Base-by-base conservation (phyloP, 2,329 filamentous ascomycete genomes). In the Trichoderma hamatum region DNA sequence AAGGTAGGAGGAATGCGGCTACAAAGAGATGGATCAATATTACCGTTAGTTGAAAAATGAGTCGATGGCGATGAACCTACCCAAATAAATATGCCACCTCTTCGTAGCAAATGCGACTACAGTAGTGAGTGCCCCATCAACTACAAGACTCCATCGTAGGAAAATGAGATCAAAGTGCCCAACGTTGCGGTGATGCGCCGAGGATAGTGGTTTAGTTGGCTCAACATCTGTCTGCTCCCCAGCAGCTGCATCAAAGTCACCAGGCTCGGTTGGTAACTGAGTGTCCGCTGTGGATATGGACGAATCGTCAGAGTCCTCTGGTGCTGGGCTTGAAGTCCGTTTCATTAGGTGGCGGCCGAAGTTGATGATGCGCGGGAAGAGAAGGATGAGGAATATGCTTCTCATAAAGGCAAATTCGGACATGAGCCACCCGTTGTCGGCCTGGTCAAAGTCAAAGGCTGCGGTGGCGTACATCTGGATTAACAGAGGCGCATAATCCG, bases 21-120 rank as follows among this genome's bases (percentile, higher is more conserved):
- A 69, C 0, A n/a, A 34, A 16, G 21, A 5, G 24, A 5, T 52
- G 10, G 21, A 34, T 63, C 32, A 60, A 13, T 19, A 51, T 19
- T 6, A 4, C 11, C 46, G 11, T 16, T 5, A 3, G 10, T 11
- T 14, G 0, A 36, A 11, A 11, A 10, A 11, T 14, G 0, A 24
- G 13, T 16, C 13, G 3, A 36, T 30, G 19, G 13, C 9, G 19
- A 24, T 16, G 4, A 1, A 66, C 81, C 72, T 74, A 84, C 84
- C 82, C 0, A 91, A 77, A 73, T 91, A 92, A 58, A 92, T 87
- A 72, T 93, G 90, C 88, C 89, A 92, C 1, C 84, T 84, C 59
- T 86, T 70, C 0, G 84, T 87, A 0, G 89, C 88, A 71, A 92
- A 89, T 0, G 87, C 86, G 0, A 89, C 86, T 0, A 88, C 80